phyloP scores from a whole-genome alignment of 208 protist genomes.

The Leishmania arabica region DNA sequence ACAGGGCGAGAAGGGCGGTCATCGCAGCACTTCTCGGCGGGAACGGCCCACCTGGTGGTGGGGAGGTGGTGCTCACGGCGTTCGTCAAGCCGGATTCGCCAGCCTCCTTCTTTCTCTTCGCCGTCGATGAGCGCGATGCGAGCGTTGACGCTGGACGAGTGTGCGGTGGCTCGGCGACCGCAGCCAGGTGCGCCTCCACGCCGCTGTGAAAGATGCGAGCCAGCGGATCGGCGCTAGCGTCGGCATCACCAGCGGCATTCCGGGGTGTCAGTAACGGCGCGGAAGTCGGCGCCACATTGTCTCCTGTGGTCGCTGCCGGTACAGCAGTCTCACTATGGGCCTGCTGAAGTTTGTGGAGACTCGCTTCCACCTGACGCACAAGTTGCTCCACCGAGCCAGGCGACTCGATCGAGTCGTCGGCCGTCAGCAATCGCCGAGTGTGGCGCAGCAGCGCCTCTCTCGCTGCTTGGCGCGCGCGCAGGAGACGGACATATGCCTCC shows the following conservation, averaged over 20 bases:
- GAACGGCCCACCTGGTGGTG: not conserved
- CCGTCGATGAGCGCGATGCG: not conserved
- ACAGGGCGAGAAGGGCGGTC: slow-evolving; percentile 10
- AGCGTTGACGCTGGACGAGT: not conserved
- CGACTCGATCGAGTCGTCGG: slow-evolving; percentile 11
- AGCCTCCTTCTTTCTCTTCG: not conserved
- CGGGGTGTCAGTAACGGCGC: not conserved
- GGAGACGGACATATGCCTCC: slow-evolving; percentile 31
- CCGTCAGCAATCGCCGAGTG: slow-evolving; percentile 19
- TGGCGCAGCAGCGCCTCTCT: slow-evolving; percentile 25
- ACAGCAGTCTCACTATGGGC: not conserved
- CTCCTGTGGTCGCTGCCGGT: not conserved
- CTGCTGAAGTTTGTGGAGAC: slow-evolving; percentile 2
- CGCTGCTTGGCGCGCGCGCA: slow-evolving; percentile 28
- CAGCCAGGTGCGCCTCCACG: slow-evolving; percentile 27
- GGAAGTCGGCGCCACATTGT: not conserved
- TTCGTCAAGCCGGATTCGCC: not conserved
- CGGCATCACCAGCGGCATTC: not conserved
- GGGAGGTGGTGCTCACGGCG: not conserved
- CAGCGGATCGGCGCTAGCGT: slow-evolving; percentile 1
- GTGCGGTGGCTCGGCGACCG: slow-evolving; percentile 5
- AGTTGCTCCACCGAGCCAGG: slow-evolving; percentile 4
- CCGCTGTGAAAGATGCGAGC: slow-evolving; percentile 20
- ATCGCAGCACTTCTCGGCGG: slow-evolving; percentile 8
- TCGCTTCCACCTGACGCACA: slow-evolving; percentile 24